phyloP scores from a whole-genome alignment of 2,329 filamentous ascomycete genomes.

The Arthrobotrys musiformis region DNA sequence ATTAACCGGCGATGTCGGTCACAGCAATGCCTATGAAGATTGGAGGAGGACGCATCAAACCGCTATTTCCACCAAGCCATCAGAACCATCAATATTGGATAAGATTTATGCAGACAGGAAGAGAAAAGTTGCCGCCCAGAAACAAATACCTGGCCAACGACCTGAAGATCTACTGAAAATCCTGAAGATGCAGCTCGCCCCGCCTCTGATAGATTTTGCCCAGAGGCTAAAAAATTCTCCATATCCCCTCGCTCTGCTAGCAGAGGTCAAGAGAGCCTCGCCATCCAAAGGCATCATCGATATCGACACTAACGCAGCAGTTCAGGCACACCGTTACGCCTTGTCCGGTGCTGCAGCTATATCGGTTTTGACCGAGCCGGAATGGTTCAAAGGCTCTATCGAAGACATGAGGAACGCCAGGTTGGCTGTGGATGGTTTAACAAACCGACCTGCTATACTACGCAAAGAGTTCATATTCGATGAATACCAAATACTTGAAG shows the following conservation, averaged over 20 bases:
- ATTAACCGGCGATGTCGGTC: conserved; percentile 60
- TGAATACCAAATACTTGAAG: conserved; percentile 97
- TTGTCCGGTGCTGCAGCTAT: conserved; percentile 95
- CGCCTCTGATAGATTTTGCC: conserved; percentile 80
- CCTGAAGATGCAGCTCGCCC: conserved; percentile 84
- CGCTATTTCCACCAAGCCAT: conserved; percentile 55
- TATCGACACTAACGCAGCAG: conserved; percentile 84
- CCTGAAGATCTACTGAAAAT: conserved; percentile 84
- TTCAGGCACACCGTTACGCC: conserved; percentile 90
- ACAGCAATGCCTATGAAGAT: conserved; percentile 57
- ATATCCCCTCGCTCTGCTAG: conserved; percentile 72
- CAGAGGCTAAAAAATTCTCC: conserved; percentile 87
- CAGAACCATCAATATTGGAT: conserved; percentile 77
- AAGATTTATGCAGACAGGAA: conserved; percentile 87
- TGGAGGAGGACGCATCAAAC: conserved; percentile 38
- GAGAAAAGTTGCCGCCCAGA: conserved; percentile 80
- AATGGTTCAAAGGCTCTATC: conserved; percentile 99
- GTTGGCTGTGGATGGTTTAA: conserved; percentile 88
- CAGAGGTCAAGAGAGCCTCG: conserved; percentile 95
- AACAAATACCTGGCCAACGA: conserved; percentile 83
- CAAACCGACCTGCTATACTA: conserved; percentile 88
- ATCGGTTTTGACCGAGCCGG: conserved; percentile 96
- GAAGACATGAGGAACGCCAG: conserved; percentile 90
- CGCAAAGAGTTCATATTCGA: conserved; percentile 98
- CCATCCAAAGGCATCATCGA: conserved; percentile 97